These are phyloP conservation scores for Leptographium galeiforme DNA, from an alignment of 2,329 filamentous ascomycete species.

Conservation along the genomic window DNA sequence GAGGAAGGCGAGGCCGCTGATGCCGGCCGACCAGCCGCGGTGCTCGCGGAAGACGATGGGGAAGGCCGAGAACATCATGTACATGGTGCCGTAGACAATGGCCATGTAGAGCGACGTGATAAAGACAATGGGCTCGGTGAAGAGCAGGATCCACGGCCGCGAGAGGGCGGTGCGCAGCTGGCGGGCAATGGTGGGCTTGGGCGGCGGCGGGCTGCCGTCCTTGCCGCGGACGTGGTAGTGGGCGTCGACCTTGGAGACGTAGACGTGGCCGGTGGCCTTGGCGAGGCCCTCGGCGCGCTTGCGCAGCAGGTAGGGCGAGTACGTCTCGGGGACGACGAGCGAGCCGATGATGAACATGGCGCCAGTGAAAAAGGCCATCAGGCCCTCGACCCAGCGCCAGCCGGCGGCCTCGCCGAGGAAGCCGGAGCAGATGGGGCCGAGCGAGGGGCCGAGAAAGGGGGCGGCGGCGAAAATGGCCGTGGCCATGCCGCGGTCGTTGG, in stretches of 20 bases:
- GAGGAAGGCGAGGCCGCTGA: slow-evolving; percentile 52
- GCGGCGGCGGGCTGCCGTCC: slow-evolving; percentile 13
- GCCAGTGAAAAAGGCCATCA: slow-evolving; percentile 51
- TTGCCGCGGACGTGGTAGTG: slow-evolving; percentile 10
- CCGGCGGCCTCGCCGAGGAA: slow-evolving; percentile 51
- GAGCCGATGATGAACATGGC: slow-evolving; percentile 41
- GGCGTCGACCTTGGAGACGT: slow-evolving; percentile 26
- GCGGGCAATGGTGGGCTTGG: slow-evolving; percentile 25
- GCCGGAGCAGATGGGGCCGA: slow-evolving; percentile 52
- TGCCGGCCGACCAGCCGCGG: slow-evolving; percentile 44
- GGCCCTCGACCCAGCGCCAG: slow-evolving; percentile 58
- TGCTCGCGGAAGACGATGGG: slow-evolving; percentile 51
- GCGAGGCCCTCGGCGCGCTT: slow-evolving; percentile 37
- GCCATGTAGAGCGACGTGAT: slow-evolving; percentile 54
- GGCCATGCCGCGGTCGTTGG: slow-evolving; percentile 39
- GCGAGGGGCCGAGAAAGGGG: slow-evolving; percentile 51
- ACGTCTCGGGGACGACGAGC: slow-evolving; percentile 45
- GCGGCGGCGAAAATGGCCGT: slow-evolving; percentile 50
- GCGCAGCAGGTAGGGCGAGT: slow-evolving; percentile 43
- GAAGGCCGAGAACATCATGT: slow-evolving; percentile 47
- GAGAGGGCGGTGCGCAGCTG: slow-evolving; percentile 45
- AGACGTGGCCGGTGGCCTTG: slow-evolving; percentile 28
- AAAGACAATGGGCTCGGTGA: slow-evolving; percentile 57
- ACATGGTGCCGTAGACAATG: slow-evolving; percentile 43
- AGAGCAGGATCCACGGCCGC: slow-evolving; percentile 56